Evolutionary conservation across 2,329 filamentous ascomycete genomes (phyloP), one percentile per base, ranked within the genome.

Genomic region (Hypomyces perniciosus): DNA sequence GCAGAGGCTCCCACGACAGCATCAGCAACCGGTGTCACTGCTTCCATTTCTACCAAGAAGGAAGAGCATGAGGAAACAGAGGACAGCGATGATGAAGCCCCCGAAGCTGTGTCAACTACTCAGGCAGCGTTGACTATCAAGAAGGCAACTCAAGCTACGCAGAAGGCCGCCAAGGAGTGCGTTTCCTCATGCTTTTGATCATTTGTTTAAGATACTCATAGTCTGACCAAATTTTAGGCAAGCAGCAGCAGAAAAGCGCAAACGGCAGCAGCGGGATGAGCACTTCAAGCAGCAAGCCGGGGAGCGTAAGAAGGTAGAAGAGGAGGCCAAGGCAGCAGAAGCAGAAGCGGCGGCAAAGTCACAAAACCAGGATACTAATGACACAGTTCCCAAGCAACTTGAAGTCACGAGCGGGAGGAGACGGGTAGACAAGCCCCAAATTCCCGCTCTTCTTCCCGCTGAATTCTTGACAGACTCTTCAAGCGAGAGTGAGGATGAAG

Each of bases 51-150:
- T 33, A 13, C 57, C 4, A 34, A 46, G 2, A 54, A 61, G 12
- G 59, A 63, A 4, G 66, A 69, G 3, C 67, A 68, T 1, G 68
- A 71, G 4, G 65, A 69, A 6, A 69, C 68, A 1, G 71, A 72
- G 4, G 69, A 70, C 8, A 74, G 73, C 39, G 76, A 79, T 40
- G 78, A 81, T 47, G 78, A 76, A 44, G 78, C 78, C 0, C 79
- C 79, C 7, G 80, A 83, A 63, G 79, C 76, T 3, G 72, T 83
- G n/a, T 81, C 79, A 1, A 78, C 77, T 1, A 63, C 67, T 9
- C 70, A 70, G 44, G 76, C 73, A 3, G 77, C 76, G 1, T 70
- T 68, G 10, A 68, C 75, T 52, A 67, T 71, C 26, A 71, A 73
- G 53, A 70, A 75, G 57, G 71, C 73, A 3, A 68, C 71, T 1